Evolutionary conservation across 2,329 filamentous ascomycete genomes (phyloP).

Genomic region (Elsinoe necatrix): DNA sequence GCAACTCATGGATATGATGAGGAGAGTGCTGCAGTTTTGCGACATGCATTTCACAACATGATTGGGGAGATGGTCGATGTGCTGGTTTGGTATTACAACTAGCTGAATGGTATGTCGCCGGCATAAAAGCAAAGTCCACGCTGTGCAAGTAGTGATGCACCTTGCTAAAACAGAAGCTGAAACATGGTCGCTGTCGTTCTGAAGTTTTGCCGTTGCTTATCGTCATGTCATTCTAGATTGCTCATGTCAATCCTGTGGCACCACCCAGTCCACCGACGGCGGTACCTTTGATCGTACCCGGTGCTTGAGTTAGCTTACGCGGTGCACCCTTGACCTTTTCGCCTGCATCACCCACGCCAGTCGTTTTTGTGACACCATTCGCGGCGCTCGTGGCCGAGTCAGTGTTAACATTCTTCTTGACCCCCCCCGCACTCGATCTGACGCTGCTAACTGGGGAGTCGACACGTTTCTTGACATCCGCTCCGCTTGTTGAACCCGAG

Average conservation of each 20-base stretch:
- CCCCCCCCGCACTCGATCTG: constrained; percentile 14
- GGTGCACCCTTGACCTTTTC: constrained; percentile 15
- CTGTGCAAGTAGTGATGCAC: constrained; percentile 2
- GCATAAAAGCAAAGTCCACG: not conserved
- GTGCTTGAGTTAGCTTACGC: constrained; percentile 7
- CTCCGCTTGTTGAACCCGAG: constrained; percentile 14
- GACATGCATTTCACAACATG: constrained; percentile 17
- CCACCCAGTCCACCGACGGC: constrained; percentile 9
- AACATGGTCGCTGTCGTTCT: not conserved
- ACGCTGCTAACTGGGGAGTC: constrained; percentile 14
- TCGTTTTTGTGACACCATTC: constrained; percentile 16
- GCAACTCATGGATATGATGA: constrained; percentile 24
- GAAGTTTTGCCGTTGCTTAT: not conserved
- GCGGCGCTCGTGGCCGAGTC: constrained; percentile 16
- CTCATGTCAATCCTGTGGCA: constrained; percentile 15
- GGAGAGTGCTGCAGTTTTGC: constrained; percentile 22
- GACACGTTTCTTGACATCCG: constrained; percentile 13
- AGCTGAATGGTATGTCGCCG: not conserved
- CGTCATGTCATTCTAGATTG: not conserved
- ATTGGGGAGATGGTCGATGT: not conserved
- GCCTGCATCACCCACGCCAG: constrained; percentile 16
- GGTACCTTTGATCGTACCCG: constrained; percentile 15
- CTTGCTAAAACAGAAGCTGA: not conserved
- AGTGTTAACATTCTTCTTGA: constrained; percentile 17
- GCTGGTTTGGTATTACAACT: constrained; percentile 1